Evolutionary conservation across 1,284 basidiomycete genomes (phyloP), one percentile per base, ranked within the genome.

Genomic region (Ceratobasidium papillatum): DNA sequence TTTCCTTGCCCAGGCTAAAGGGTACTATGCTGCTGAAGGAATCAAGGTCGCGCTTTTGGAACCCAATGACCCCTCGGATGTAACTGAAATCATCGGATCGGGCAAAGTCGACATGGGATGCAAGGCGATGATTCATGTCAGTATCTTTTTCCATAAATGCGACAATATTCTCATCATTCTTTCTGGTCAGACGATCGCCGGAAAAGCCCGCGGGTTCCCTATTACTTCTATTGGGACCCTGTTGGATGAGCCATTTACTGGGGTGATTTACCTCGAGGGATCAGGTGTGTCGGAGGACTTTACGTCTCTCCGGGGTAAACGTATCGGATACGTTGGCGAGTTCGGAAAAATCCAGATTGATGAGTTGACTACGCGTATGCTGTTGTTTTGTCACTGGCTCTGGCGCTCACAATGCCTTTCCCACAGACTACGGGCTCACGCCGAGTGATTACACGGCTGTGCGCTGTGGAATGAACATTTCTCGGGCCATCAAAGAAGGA

Each of bases 281-380:
- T 79, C 78, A 12, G 82, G 81, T 41, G 80, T 83, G 77, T 80
- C 80, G 22, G 62, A 79, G n/a, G 80, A 82, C 77, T 83, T 84
- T 69, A 77, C 75, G 61, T 80, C 79, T 25, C 79, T 84, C 32
- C 78, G 79, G 8, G 82, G 82, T 61, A 83, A 83, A 77, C 82
- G 79, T 78, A 85, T 81, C 81, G 76, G 82, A 77, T 81, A 85
- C 80, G 79, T 86, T 78, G 79, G 83, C 78, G 77, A 85, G 74
- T 81, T 82, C 76, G 81, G 80, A 77, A 80, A 84, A 81, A 80
- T 85, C 80, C 80, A 87, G 78, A 77, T 84, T 79, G 77, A 80
- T 74, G 79, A 79, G 76, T 76, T 80, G 51, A 79, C 78, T 47
- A 77, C 78, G 54, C 66, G 66, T 69, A 69, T 12, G 41, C 38